Conservation (phyloP, 2,329 filamentous ascomycete genomes). For the Cadophora luteo-olivacea region DNA sequence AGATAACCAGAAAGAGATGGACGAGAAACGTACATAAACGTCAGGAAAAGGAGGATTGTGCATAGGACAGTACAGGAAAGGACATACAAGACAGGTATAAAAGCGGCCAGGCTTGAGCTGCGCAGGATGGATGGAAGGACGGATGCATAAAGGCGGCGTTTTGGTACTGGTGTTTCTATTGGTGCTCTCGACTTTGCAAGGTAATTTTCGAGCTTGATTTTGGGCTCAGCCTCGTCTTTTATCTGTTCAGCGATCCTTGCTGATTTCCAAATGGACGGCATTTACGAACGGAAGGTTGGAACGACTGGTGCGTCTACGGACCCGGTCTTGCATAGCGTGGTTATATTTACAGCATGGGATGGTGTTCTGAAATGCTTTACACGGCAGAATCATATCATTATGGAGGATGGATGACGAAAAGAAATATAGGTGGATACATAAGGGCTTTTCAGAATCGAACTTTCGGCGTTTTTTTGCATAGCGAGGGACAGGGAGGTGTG, state of each 20-base stretch:
- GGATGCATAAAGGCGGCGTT: slow-evolving; percentile 8
- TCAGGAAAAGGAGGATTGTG: neutral
- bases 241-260: neutral
- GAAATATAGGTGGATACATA: neutral
- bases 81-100: neutral
- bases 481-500: neutral
- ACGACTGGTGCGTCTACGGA: slow-evolving; percentile 37
- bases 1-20: neutral
- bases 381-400: neutral
- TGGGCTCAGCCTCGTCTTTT: neutral
- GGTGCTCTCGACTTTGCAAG: neutral
- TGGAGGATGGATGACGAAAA: neutral
- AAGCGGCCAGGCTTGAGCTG: neutral
- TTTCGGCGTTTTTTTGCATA: neutral
- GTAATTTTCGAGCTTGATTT: neutral
- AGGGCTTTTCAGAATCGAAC: neutral
- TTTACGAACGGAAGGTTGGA: slow-evolving; percentile 11
- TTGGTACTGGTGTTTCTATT: neutral
- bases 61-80: neutral
- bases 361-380: neutral
- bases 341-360: slow-evolving; percentile 10
- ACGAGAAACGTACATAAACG: slow-evolving; percentile 11
- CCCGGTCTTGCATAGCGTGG: slow-evolving; percentile 30
- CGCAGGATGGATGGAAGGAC: neutral
- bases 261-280: neutral